These are phyloP conservation scores for Blumeria graminis DNA, from an alignment of 2,329 filamentous ascomycete species.

Conservation along the genomic window DNA sequence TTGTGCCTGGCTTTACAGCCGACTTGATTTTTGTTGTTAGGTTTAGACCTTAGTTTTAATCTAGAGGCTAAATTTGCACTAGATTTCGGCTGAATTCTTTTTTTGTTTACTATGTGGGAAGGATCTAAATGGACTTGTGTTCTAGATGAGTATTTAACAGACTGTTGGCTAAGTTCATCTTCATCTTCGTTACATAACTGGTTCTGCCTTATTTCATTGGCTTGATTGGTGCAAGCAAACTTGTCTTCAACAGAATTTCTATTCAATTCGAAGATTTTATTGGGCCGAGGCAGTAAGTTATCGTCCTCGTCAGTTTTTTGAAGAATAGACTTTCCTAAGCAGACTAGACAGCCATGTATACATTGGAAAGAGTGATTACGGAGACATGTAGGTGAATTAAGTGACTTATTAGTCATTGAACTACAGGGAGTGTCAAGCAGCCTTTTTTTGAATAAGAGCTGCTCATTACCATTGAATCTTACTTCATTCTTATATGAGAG, in stretches of 20 bases:
- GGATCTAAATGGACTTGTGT: not conserved
- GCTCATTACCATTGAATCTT: no score
- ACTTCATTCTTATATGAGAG: no score
- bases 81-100: not conserved
- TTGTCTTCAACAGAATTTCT: not conserved
- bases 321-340: not conserved
- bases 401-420: no score
- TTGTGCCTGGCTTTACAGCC: not conserved
- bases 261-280: not conserved
- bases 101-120: not conserved
- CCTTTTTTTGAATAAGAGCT: no score
- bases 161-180: not conserved
- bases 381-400: no score
- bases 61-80: not conserved
- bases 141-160: not conserved
- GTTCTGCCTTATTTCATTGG: not conserved
- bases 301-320: not conserved
- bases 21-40: not conserved
- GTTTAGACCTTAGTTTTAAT: no score
- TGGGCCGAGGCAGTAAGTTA: not conserved
- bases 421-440: no score
- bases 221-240: not conserved
- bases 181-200: not conserved
- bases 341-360: not conserved
- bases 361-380: not conserved